These are phyloP conservation scores for Spizellomyces punctatus DNA, from an alignment of 192 early-diverging fungal genomes.

Conservation along the genomic window DNA sequence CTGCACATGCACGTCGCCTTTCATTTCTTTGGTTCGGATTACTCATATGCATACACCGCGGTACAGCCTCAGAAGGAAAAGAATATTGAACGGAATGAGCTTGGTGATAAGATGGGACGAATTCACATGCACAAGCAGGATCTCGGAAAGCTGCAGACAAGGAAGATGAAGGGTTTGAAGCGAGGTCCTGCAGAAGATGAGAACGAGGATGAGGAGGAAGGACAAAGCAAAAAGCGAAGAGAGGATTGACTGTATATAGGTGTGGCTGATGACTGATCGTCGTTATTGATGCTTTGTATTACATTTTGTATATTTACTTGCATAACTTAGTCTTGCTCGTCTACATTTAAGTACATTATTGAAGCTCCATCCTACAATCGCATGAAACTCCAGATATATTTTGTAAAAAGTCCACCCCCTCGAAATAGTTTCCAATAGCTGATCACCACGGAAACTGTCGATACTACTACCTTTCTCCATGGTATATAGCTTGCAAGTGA, in stretches of 20 bases:
- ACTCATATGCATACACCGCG: slow-evolving; percentile 10
- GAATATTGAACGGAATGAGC: slow-evolving; percentile 87
- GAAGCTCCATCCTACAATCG: too few relatives aligned
- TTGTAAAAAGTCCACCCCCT: too few relatives aligned
- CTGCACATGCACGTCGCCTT: neutral
- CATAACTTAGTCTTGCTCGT: neutral
- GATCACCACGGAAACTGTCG: too few relatives aligned
- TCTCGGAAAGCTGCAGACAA: slow-evolving; percentile 89
- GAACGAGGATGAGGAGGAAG: slow-evolving; percentile 40
- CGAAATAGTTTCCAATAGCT: too few relatives aligned
- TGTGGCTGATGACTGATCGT: neutral
- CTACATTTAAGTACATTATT: neutral
- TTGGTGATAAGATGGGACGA: slow-evolving; percentile 90
- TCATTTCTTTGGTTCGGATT: neutral
- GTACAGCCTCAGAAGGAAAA: slow-evolving; percentile 80
- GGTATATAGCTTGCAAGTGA: too few relatives aligned
- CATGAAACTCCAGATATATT: too few relatives aligned
- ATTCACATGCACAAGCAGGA: slow-evolving; percentile 93
- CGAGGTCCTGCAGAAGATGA: slow-evolving; percentile 43
- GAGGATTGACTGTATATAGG: neutral
- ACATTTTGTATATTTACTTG: slow-evolving; percentile 3
- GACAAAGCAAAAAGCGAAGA: neutral
- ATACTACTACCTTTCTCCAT: too few relatives aligned
- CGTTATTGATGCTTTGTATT: neutral
- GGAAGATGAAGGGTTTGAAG: slow-evolving; percentile 99